Evolutionary conservation across 345 rosid species (phyloP).

Genomic region (Arabidopsis suecica): DNA sequence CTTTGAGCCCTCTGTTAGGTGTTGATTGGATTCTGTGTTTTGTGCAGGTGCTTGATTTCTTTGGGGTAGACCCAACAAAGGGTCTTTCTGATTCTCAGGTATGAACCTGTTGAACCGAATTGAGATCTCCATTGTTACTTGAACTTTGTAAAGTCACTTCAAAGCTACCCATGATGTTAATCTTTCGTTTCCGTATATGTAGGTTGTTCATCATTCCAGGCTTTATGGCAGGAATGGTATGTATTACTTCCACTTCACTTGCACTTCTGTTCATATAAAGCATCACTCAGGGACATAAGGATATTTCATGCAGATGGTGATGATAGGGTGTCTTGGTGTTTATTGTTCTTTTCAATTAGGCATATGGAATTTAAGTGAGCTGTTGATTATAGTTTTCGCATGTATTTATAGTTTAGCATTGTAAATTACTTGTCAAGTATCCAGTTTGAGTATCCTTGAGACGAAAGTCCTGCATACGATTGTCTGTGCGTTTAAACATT

Average conservation of each 20-base stretch:
- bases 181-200: slow-evolving; percentile 36
- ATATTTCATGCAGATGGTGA: neutral
- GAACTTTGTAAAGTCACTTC: slow-evolving; percentile 12
- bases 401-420: slow-evolving; percentile 10
- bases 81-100: slow-evolving; percentile 96
- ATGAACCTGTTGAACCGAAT: slow-evolving; percentile 15
- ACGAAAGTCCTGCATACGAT: neutral
- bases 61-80: slow-evolving; percentile 72
- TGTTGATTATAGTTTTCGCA: slow-evolving; percentile 11
- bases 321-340: slow-evolving; percentile 19
- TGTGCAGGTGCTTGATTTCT: slow-evolving; percentile 83
- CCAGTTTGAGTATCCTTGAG: slow-evolving; percentile 6
- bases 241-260: slow-evolving; percentile 36
- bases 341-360: slow-evolving; percentile 1
- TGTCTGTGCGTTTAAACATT: neutral
- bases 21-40: slow-evolving; percentile 30
- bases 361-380: slow-evolving; percentile 9
- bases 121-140: slow-evolving; percentile 32
- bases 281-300: slow-evolving; percentile 19
- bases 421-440: slow-evolving; percentile 20
- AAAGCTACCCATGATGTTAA: neutral
- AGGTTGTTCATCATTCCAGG: slow-evolving; percentile 75
- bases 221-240: slow-evolving; percentile 77
- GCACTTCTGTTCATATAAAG: neutral
- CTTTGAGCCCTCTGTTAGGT: slow-evolving; percentile 18